phyloP scores from a whole-genome alignment of 768 basidiomycete species.

The Suillus clintonianus region DNA sequence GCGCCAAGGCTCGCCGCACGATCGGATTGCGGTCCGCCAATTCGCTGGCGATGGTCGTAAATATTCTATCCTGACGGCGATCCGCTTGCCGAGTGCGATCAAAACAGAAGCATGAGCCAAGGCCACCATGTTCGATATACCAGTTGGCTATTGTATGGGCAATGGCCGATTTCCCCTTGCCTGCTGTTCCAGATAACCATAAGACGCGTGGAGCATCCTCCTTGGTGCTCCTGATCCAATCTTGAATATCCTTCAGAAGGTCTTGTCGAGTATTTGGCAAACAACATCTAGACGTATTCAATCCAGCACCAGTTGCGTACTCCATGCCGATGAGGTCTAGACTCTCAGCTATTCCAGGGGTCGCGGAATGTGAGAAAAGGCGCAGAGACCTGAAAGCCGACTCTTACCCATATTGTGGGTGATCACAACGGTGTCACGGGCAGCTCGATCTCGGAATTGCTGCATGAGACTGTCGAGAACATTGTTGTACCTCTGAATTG shows the following conservation, averaged over 20 bases:
- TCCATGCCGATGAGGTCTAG: not conserved
- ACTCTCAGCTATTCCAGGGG: not conserved
- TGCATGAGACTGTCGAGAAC: constrained; percentile 1
- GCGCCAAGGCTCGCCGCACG: not conserved
- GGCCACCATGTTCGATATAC: constrained; percentile 7
- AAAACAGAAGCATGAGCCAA: constrained; percentile 17
- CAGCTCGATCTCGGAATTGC: not conserved
- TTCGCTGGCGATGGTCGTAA: not conserved
- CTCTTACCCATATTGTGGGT: too few species aligned
- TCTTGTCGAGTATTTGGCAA: constrained; percentile 10
- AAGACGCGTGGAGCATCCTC: constrained; percentile 7
- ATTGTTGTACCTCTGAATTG: not conserved
- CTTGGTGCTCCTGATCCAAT: constrained; percentile 11
- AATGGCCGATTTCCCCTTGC: constrained; percentile 20
- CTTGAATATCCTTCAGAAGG: constrained; percentile 13
- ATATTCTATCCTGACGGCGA: not conserved
- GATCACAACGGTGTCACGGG: too few species aligned
- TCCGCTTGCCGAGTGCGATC: constrained; percentile 5
- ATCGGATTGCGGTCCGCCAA: not conserved
- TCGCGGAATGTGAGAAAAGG: too few species aligned
- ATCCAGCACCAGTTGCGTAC: not conserved
- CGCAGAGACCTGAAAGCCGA: too few species aligned
- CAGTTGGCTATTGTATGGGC: constrained; percentile 15
- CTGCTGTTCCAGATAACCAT: constrained; percentile 12
- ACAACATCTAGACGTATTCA: constrained; percentile 7